Evolutionary conservation across 2,329 filamentous ascomycete genomes (phyloP).

Genomic region (Chaetothyriales sp.): DNA sequence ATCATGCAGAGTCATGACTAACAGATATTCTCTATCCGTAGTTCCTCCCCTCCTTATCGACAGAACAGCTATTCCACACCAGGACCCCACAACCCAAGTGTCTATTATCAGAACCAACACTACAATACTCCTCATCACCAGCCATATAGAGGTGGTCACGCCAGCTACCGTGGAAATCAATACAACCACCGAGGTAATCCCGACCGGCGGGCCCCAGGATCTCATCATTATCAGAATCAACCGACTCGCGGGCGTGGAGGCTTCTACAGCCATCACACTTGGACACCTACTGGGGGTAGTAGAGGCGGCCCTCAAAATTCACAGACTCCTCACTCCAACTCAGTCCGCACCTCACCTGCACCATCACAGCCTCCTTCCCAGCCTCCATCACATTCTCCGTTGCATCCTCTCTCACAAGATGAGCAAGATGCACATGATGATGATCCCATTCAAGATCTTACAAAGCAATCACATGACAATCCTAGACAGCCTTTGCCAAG

Average conservation of each 20-base stretch:
- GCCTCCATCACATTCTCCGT: slow-evolving; percentile 26
- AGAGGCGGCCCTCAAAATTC: slow-evolving; percentile 23
- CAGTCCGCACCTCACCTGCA: slow-evolving; percentile 21
- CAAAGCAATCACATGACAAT: slow-evolving; percentile 47
- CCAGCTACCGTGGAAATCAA: slow-evolving; percentile 28
- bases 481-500: slow-evolving; percentile 42
- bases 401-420: slow-evolving; percentile 38
- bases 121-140: slow-evolving; percentile 44
- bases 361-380: slow-evolving; percentile 22
- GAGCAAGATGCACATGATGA: slow-evolving; percentile 16
- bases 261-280: slow-evolving; percentile 54
- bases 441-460: slow-evolving; percentile 49
- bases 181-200: slow-evolving; percentile 40
- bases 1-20: slow-evolving; percentile 16
- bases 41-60: slow-evolving; percentile 49
- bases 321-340: slow-evolving; percentile 23
- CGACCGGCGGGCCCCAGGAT: slow-evolving; percentile 4
- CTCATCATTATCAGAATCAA: not conserved
- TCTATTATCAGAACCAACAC: slow-evolving; percentile 36
- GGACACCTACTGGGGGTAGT: slow-evolving; percentile 45
- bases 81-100: slow-evolving; percentile 35
- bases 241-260: slow-evolving; percentile 38
- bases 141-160: slow-evolving; percentile 23
- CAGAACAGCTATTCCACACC: slow-evolving; percentile 40
- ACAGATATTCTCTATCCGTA: slow-evolving; percentile 30